Percentiles rank a stretch among this genome's conserved stretches.
Evolutionary conservation across 768 basidiomycete genomes (phyloP).

Genomic region (Russula griseocarnosa): DNA sequence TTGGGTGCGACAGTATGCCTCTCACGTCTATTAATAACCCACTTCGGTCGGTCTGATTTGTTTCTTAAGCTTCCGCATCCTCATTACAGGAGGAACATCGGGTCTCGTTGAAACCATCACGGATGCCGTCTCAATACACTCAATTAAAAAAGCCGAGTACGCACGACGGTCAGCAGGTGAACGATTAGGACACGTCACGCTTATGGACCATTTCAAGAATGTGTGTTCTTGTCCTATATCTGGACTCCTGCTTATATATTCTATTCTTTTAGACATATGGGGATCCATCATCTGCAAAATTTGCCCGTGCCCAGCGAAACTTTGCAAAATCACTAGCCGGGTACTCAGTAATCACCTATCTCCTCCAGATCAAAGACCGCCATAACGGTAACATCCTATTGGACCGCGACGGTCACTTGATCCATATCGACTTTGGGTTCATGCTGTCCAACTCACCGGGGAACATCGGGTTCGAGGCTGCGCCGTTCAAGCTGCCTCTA

Average conservation of each 20-base stretch:
- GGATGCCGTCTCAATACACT: slow-evolving; percentile 97
- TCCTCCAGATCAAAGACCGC: slow-evolving; percentile 96
- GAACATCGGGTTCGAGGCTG: slow-evolving; percentile 98
- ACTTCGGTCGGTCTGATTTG: slow-evolving; percentile 1
- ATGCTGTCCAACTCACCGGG: slow-evolving; percentile 96
- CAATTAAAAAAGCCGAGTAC: slow-evolving; percentile 98
- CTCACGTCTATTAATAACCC: background rate
- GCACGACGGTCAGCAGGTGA: slow-evolving; percentile 80
- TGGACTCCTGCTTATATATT: background rate
- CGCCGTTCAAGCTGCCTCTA: slow-evolving; percentile 92
- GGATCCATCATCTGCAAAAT: slow-evolving; percentile 80
- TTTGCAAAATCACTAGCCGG: slow-evolving; percentile 97
- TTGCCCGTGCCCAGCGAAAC: slow-evolving; percentile 84
- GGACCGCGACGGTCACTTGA: slow-evolving; percentile 90
- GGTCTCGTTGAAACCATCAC: slow-evolving; percentile 98
- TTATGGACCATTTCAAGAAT: slow-evolving; percentile 88
- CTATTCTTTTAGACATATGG: slow-evolving; percentile 69
- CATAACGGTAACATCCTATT: slow-evolving; percentile 98
- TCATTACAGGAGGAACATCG: slow-evolving; percentile 90
- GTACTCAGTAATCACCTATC: slow-evolving; percentile 93
- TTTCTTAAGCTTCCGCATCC: slow-evolving; percentile 79
- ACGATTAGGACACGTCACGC: slow-evolving; percentile 77
- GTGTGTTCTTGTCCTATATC: slow-evolving; percentile 42
- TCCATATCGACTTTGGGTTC: slow-evolving; percentile 99
- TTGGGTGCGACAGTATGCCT: slow-evolving; percentile 83